Evolutionary conservation across 257 asterid species (phyloP).

Genomic region (Penstemon newberryi): DNA sequence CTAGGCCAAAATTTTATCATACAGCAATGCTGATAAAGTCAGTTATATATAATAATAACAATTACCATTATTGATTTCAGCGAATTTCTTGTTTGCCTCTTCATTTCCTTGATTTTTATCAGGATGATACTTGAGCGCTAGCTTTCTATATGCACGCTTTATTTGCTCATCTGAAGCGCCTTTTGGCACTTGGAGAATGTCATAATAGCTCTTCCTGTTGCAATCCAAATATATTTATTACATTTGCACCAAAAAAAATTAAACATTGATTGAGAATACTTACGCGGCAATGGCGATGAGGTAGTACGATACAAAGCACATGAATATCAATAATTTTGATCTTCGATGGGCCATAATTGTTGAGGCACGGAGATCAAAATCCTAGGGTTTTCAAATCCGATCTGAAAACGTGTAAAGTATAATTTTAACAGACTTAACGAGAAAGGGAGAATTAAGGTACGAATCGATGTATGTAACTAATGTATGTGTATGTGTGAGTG

Average conservation of each 20-base stretch:
- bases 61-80: slow-evolving; percentile 87
- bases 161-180: slow-evolving; percentile 92
- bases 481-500: background rate
- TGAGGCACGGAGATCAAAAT: slow-evolving; percentile 50
- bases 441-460: background rate
- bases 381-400: slow-evolving; percentile 41
- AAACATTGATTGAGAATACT: slow-evolving; percentile 26
- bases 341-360: slow-evolving; percentile 68
- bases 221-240: background rate
- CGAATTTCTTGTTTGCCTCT: slow-evolving; percentile 92
- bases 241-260: background rate
- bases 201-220: slow-evolving; percentile 83
- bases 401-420: slow-evolving; percentile 15
- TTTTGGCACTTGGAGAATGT: slow-evolving; percentile 69
- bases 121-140: slow-evolving; percentile 91
- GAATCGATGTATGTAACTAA: background rate
- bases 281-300: slow-evolving; percentile 82
- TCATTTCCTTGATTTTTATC: slow-evolving; percentile 91
- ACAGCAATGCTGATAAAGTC: no score
- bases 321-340: slow-evolving; percentile 51
- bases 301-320: slow-evolving; percentile 49
- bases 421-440: background rate
- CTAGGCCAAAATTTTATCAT: no score
- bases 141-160: slow-evolving; percentile 88
- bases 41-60: no score